Conservation (phyloP, 176 grass and related monocot genomes). For the Musa itinerans region DNA sequence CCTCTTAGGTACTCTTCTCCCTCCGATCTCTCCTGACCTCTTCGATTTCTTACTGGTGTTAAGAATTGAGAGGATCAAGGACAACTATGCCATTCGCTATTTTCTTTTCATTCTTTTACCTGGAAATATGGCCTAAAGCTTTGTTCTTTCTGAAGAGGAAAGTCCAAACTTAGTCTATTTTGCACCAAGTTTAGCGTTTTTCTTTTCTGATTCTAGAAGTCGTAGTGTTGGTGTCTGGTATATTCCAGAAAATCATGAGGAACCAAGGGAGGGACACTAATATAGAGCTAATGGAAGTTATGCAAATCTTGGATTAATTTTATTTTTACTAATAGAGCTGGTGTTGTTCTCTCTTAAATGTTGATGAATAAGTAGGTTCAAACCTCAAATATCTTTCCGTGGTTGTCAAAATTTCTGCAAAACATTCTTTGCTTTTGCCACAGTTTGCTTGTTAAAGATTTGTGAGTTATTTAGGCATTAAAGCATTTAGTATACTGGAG, state of each 20-base stretch:
- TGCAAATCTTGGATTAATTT: background rate
- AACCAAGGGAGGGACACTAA: no score
- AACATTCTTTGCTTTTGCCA: background rate
- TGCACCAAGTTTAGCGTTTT: no score
- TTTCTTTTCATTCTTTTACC: background rate
- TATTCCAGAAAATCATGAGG: no score
- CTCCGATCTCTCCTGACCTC: background rate
- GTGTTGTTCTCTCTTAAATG: background rate
- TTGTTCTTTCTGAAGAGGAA: no score
- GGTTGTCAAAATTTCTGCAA: background rate
- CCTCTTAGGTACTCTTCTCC: background rate
- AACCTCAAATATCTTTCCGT: background rate
- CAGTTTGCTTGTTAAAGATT: background rate
- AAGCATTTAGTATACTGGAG: background rate
- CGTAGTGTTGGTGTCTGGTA: no score
- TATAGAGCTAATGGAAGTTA: background rate
- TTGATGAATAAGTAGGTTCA: background rate
- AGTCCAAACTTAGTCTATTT: no score
- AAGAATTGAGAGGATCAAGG: no score
- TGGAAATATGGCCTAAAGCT: no score
- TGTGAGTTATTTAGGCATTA: background rate
- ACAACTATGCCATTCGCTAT: background rate
- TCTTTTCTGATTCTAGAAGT: no score
- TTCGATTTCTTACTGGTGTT: background rate
- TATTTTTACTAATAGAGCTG: no score